Evolutionary conservation across 2,329 filamentous ascomycete species (phyloP).

Genomic region (Leptographium flavum): DNA sequence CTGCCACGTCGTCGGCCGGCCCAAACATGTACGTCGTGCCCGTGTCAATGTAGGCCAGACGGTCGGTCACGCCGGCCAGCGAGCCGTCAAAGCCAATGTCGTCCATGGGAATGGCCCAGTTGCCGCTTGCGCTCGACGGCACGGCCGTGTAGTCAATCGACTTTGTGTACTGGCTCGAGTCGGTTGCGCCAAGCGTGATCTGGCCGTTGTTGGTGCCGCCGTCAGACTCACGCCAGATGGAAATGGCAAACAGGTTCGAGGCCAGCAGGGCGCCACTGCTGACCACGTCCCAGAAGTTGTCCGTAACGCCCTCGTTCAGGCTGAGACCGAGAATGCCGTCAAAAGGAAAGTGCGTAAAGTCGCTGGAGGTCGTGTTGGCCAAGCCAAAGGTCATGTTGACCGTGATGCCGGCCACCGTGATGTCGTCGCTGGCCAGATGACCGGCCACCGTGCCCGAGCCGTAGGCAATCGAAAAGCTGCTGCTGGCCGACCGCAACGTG

Average conservation of each 20-base stretch:
- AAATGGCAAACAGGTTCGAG: constrained; percentile 56
- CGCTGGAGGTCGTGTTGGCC: constrained; percentile 53
- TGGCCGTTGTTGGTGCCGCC: constrained; percentile 58
- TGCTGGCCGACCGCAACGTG: constrained; percentile 38
- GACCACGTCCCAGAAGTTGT: constrained; percentile 55
- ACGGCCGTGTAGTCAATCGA: constrained; percentile 52
- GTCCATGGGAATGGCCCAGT: constrained; percentile 62
- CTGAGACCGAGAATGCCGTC: constrained; percentile 78
- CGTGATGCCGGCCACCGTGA: constrained; percentile 52
- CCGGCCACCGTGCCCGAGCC: constrained; percentile 65
- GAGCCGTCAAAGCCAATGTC: constrained; percentile 49
- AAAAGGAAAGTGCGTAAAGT: constrained; percentile 68
- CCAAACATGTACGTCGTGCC: constrained; percentile 71
- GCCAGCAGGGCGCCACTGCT: constrained; percentile 38
- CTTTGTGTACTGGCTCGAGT: constrained; percentile 52
- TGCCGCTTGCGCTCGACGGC: constrained; percentile 31
- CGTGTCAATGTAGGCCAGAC: constrained; percentile 64
- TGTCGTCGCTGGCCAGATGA: constrained; percentile 47
- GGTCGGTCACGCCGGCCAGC: constrained; percentile 37
- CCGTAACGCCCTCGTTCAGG: constrained; percentile 40
- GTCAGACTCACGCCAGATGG: constrained; percentile 53
- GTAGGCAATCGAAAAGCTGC: constrained; percentile 54
- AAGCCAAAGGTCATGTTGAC: constrained; percentile 57
- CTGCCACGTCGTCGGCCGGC: constrained; percentile 49
- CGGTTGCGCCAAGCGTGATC: constrained; percentile 59